A percentile compares a stretch with the other conserved stretches of the same genome.
Conservation (phyloP, 306 rosid genomes). For the Styphnolobium japonicum region DNA sequence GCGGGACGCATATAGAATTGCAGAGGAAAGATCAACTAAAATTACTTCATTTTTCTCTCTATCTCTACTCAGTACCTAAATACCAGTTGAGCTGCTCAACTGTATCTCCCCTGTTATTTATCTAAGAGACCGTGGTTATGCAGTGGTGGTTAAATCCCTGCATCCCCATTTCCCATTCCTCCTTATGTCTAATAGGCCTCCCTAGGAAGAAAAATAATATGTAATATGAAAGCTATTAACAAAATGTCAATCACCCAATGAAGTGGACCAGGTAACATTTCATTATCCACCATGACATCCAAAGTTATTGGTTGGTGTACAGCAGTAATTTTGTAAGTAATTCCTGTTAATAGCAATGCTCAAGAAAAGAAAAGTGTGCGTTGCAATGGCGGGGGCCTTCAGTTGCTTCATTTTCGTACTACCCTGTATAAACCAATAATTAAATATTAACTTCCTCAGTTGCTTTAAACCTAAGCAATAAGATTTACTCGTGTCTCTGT, state of each 20-base stretch:
- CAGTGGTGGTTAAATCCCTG: too few relatives aligned
- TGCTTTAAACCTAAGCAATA: neutral
- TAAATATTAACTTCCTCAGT: neutral
- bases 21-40: neutral
- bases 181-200: too few relatives aligned
- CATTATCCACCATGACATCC: neutral
- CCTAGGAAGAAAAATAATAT: too few relatives aligned
- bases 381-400: neutral
- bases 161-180: too few relatives aligned
- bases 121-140: too few relatives aligned
- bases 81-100: too few relatives aligned
- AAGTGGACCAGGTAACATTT: neutral
- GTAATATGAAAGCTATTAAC: neutral
- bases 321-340: neutral
- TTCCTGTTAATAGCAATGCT: neutral
- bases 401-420: neutral
- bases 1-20: neutral
- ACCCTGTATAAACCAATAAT: neutral
- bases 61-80: neutral
- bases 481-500: neutral
- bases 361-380: neutral
- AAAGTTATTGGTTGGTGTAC: neutral
- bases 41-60: slow-evolving; percentile 18
- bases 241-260: neutral
- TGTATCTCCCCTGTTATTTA: too few relatives aligned